phyloP scores from a whole-genome alignment of 148 eudicot species.

The Simmondsia chinensis region DNA sequence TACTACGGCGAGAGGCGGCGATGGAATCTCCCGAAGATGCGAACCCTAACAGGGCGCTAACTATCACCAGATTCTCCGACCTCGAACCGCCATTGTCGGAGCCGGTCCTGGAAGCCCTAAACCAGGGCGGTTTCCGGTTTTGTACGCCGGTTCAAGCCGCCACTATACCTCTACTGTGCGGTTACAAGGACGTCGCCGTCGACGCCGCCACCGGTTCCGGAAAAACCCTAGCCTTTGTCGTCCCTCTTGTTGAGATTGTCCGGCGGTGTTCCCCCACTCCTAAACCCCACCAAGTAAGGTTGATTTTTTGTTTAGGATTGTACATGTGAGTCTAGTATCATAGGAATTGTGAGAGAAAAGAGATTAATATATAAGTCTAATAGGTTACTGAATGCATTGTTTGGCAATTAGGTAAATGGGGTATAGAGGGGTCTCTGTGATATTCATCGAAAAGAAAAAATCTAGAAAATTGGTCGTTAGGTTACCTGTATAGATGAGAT shows the following conservation, averaged over 20 bases:
- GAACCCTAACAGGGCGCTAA: slow-evolving; percentile 65
- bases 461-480: too few relatives aligned
- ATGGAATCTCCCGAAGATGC: too few relatives aligned
- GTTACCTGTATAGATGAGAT: too few relatives aligned
- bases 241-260: slow-evolving; percentile 75
- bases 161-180: slow-evolving; percentile 74
- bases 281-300: slow-evolving; percentile 62
- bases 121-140: slow-evolving; percentile 43
- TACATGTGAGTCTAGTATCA: neutral
- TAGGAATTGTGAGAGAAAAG: too few relatives aligned
- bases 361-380: too few relatives aligned
- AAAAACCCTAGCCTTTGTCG: slow-evolving; percentile 79
- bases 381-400: too few relatives aligned
- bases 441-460: too few relatives aligned
- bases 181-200: slow-evolving; percentile 74
- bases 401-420: too few relatives aligned
- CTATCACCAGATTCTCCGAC: slow-evolving; percentile 66
- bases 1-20: slow-evolving; percentile 11
- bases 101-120: slow-evolving; percentile 49
- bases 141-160: slow-evolving; percentile 96
- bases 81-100: slow-evolving; percentile 58
- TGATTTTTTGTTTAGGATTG: neutral
- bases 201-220: slow-evolving; percentile 99
- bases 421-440: too few relatives aligned
- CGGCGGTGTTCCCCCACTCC: slow-evolving; percentile 40